A percentile compares a stretch with the other conserved stretches of the same genome.
Evolutionary conservation across 2,329 filamentous ascomycete genomes (phyloP).

Genomic region (Sporothrix phasma): DNA sequence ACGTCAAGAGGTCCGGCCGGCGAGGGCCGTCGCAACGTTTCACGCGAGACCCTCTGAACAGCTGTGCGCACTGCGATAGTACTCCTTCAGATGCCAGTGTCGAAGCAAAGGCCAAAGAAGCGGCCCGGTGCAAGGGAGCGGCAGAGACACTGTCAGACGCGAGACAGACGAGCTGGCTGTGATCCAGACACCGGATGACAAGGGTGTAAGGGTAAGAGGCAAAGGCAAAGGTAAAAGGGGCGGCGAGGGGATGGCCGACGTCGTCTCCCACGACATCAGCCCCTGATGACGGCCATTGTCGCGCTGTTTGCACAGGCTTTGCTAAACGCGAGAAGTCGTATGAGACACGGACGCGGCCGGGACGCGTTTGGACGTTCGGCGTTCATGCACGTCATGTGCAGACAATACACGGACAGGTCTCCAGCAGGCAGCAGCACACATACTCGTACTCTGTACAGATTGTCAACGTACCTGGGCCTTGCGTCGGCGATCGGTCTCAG

Average conservation of each 20-base stretch:
- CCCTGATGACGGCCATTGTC: background rate
- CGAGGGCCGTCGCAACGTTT: background rate
- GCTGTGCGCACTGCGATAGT: background rate
- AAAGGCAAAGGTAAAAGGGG: background rate
- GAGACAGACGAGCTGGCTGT: background rate
- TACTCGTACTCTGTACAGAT: too few relatives aligned
- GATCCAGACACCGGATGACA: too few relatives aligned
- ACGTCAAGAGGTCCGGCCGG: background rate
- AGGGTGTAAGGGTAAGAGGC: too few relatives aligned
- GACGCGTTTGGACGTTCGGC: background rate
- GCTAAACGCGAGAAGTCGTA: background rate
- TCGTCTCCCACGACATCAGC: background rate
- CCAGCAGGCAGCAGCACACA: background rate
- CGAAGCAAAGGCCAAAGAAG: background rate
- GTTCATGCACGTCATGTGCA: slow-evolving; percentile 1
- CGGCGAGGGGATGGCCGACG: background rate
- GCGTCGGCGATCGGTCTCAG: background rate
- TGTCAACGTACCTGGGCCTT: background rate
- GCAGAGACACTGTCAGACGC: background rate
- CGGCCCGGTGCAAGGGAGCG: background rate
- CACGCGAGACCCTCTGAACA: background rate
- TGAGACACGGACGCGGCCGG: background rate
- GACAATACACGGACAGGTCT: background rate
- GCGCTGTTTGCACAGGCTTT: background rate
- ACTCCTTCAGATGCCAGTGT: too few relatives aligned